Evolutionary conservation across 1,139 yeast genomes (phyloP), one percentile per base, ranked within the genome.

Genomic region (Torulaspora globosa): DNA sequence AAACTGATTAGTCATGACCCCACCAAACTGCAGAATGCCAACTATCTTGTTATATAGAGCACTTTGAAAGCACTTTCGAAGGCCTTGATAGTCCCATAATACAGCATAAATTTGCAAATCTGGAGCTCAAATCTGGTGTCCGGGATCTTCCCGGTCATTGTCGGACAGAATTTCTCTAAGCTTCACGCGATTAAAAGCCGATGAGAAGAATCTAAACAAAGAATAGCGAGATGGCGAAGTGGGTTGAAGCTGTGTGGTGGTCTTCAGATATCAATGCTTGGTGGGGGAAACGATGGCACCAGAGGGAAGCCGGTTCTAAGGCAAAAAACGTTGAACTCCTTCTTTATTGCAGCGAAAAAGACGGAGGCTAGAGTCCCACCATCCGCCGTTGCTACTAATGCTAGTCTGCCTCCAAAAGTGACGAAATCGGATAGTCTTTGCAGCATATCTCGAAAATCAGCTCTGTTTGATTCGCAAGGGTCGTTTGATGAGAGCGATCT

Each of bases 401-500:
- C 24, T 8, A 26, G 39, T 18, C 19, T 21, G 5, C 21, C 21
- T 37, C 29, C 23, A n/a, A 32, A 21, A 12, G 34, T 21, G 18
- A n/a, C 6, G 3, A 11, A n/a, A n/a, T 11, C 12, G 6, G 21
- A 28, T 27, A 37, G 28, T 39, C 39, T 39, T 6, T 31, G 31
- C 38, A 39, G 35, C 3, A n/a, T 26, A 14, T 35, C 39, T 29
- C 39, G 29, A 39, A 39, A 47, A 15, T 41, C 50, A 5, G 33
- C 47, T 23, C 27, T 54, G 7, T 55, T 58, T 19, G 49, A 49
- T 12, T 54, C 60, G n/a, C 64, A 59, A 28, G 67, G 66, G 3
- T 62, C 67, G n/a, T 63, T 63, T 47, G 67, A 61, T 32, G 67
- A 63, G 28, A 55, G 56, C 30, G 57, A 59, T 39, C 56, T 56